A percentile compares a stretch with the other conserved stretches of the same genome.
phyloP scores from a whole-genome alignment of 1,139 yeast species.

The Yamadazyma mexicana region DNA sequence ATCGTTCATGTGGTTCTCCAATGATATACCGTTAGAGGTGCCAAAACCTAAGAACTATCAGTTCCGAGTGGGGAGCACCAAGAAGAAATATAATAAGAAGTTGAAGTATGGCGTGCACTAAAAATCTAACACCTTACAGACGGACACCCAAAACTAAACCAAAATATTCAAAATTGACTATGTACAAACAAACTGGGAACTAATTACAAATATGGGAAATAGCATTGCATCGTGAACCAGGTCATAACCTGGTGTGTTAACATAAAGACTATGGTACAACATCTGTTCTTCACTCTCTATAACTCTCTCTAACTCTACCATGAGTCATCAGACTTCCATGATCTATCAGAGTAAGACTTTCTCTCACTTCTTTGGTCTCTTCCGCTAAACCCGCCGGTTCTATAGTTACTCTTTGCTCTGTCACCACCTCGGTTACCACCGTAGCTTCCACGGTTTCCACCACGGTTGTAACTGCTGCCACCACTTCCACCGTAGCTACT shows the following conservation, averaged over 20 bases:
- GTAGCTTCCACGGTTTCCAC: background rate
- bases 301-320: background rate
- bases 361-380: slow-evolving; percentile 1
- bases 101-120: slow-evolving; percentile 3
- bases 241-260: background rate
- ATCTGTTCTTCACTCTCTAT: background rate
- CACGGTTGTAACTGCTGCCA: background rate
- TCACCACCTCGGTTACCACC: background rate
- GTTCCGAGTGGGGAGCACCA: slow-evolving; percentile 16
- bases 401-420: background rate
- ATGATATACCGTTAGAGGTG: slow-evolving; percentile 37
- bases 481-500: background rate
- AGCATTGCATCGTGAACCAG: background rate
- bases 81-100: slow-evolving; percentile 15
- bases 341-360: background rate
- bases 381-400: background rate
- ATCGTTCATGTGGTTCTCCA: slow-evolving; percentile 59
- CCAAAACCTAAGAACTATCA: slow-evolving; percentile 7
- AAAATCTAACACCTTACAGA: too few relatives aligned
- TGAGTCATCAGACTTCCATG: background rate
- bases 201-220: slow-evolving; percentile 4
- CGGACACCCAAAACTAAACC: too few relatives aligned
- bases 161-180: background rate
- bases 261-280: background rate
- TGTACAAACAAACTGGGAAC: slow-evolving; percentile 2